Conservation (phyloP, 371 early-diverging fungal genomes). For the Mucor piriformis region DNA sequence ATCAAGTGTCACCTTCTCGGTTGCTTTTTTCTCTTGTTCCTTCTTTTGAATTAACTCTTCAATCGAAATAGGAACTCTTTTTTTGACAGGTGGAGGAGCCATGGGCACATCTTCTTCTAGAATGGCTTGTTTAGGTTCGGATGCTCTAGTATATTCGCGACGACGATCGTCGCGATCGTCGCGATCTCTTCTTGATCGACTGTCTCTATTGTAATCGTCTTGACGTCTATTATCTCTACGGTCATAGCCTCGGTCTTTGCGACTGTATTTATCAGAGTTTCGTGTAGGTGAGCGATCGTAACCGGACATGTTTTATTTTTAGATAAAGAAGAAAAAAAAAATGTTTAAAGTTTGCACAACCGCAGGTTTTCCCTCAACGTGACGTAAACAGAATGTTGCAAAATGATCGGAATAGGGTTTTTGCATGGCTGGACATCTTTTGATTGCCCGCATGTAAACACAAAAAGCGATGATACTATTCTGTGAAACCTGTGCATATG, state of each 20-base stretch:
- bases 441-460: too few relatives aligned
- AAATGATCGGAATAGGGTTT: too few relatives aligned
- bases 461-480: too few relatives aligned
- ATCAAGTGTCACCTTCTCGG: slow-evolving; percentile 68
- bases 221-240: slow-evolving; percentile 40
- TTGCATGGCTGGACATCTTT: too few relatives aligned
- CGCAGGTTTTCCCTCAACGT: not conserved
- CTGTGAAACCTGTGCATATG: not conserved
- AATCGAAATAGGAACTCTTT: slow-evolving; percentile 70
- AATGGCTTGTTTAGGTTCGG: slow-evolving; percentile 12
- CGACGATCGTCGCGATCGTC: slow-evolving; percentile 6
- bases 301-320: slow-evolving; percentile 17
- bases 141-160: slow-evolving; percentile 20
- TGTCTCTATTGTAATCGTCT: slow-evolving; percentile 10
- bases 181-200: slow-evolving; percentile 18
- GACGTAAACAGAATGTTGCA: too few relatives aligned
- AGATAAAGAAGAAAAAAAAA: not conserved
- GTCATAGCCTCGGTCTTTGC: slow-evolving; percentile 12
- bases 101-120: slow-evolving; percentile 23
- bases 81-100: slow-evolving; percentile 22
- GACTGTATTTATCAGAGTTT: slow-evolving; percentile 30
- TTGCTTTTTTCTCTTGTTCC: slow-evolving; percentile 54
- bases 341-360: not conserved
- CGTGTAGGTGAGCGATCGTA: slow-evolving; percentile 29
- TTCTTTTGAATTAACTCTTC: slow-evolving; percentile 76